Evolutionary conservation across 768 basidiomycete species (phyloP).

Genomic region (Tylopilus plumbeoviolaceoides): DNA sequence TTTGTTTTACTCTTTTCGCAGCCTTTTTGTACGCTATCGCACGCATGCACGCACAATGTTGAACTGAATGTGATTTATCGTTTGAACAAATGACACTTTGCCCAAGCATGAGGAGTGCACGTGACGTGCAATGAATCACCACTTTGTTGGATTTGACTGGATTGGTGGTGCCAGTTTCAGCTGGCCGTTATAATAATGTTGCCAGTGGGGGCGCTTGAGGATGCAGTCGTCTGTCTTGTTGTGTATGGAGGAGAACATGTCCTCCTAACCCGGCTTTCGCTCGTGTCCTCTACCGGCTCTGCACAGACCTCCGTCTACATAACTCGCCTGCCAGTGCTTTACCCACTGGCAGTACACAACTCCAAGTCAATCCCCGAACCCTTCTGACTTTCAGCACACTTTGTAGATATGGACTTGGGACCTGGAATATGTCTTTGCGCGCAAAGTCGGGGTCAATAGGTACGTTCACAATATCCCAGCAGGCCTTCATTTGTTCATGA

Average conservation of each 20-base stretch:
- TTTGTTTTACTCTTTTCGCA: constrained; percentile 11
- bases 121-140: constrained; percentile 5
- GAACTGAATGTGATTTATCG: constrained; percentile 18
- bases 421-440: background rate
- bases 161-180: background rate
- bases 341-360: constrained; percentile 8
- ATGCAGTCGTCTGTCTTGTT: background rate
- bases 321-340: background rate
- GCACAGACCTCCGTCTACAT: constrained; percentile 1
- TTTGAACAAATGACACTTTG: background rate
- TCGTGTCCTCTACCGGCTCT: background rate
- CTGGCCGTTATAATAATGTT: background rate
- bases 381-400: background rate
- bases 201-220: background rate
- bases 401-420: constrained; percentile 6
- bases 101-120: background rate
- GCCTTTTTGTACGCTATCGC: constrained; percentile 24
- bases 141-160: background rate
- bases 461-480: background rate
- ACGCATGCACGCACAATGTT: constrained; percentile 2
- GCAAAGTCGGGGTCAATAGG: constrained; percentile 4
- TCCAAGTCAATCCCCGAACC: background rate
- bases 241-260: background rate
- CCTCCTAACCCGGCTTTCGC: background rate
- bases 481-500: background rate